Base-by-base conservation (phyloP, 1,139 yeast genomes). In the Lodderomyces oxycetoniae region DNA sequence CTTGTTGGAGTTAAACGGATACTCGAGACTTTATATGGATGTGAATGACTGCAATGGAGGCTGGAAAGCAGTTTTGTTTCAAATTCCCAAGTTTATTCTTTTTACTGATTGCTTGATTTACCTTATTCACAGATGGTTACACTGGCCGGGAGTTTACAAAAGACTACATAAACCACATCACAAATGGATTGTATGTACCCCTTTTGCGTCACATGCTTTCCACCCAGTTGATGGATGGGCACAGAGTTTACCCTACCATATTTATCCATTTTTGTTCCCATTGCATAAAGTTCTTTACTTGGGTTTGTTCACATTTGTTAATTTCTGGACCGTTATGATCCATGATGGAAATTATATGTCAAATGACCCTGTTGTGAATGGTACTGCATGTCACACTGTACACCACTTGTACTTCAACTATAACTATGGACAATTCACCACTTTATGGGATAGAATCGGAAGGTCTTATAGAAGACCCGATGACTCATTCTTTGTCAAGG, bases 131-230 rank as follows among this genome's bases (percentile, higher is more conserved):
- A 79, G 97, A 54, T 77, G 86, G 74, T 71, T 91, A 51, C 98
- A 91, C 59, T 85, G 89, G 83, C 96, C 96, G 20, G 51, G 71
- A 24, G 80, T 91, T 27, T 91, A 91, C 74, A 89, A 83, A 68
- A 59, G 55, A 22, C 67, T 91, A 45, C 98, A 91, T 68, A 91
- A 91, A 66, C 96, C 97, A n/a, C 98, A 91, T 61, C 98, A 91
- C 72, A 93, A 91, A 65, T 91, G 98, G 98, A 79, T 91, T 51
- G 96, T 91, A 34, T 91, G 97, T 45, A 89, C 98, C 3, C 98
- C 98, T 23, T 91, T 83, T 63, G 98, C 98, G 1, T 87, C 96
- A 9, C 97, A 89, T 56, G 97, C 98, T 15, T 91, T 91, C 87
- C 96, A 91, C 61, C 98, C 98, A 10, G 81, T 91, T 35, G 98